Base-by-base conservation (phyloP, 257 asterid genomes). In the Linderniella brevidens region DNA sequence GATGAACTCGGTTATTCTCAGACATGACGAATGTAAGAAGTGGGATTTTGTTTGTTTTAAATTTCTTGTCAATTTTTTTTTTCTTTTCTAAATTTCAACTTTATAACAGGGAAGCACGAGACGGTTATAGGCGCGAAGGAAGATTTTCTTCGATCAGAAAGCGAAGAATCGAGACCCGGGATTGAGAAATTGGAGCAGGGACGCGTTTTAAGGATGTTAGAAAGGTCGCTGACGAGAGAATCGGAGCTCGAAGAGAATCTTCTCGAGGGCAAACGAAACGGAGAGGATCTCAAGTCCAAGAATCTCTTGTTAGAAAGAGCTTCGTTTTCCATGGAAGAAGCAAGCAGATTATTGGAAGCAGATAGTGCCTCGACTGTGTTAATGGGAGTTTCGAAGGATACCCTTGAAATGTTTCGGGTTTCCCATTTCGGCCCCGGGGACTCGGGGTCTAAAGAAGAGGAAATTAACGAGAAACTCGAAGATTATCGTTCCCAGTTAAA, bases 281-380 rank as follows among this genome's bases (percentile, higher is more conserved):
- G 84, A 68, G 79, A 88, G 51, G 95, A 83, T 67, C 61, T 78
- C 0, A 78, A 62, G 49, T 40, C 66, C 49, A 88, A 80, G 74
- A 70, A 68, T 11, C 57, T 64, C 11, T 64, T 83, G 48, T 72
- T 71, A 11, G 93, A 80, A 51, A 84, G 78, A 71, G 90, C 84
- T 19, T 82, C 95, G 11, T 47, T 63, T 32, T 56, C 66, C 68
- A 80, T 80, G 95, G 95, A 88, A 66, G 95, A 80, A 78, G 92
- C 86, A 9, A 79, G 84, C 19, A 65, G 90, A 60, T 88, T 84
- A 66, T 66, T 84, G 20, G 95, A 84, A 75, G 80, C 94, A 0
- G 98, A 84, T 52, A 80, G 74, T 53, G 48, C 69, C 39, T 80
- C 86, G 0, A 93, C 76, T 72, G 68, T 88, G n/a, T 72, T 78